These are phyloP conservation scores for Lumnitzera racemosa DNA, from an alignment of 345 rosid species.

Conservation along the genomic window DNA sequence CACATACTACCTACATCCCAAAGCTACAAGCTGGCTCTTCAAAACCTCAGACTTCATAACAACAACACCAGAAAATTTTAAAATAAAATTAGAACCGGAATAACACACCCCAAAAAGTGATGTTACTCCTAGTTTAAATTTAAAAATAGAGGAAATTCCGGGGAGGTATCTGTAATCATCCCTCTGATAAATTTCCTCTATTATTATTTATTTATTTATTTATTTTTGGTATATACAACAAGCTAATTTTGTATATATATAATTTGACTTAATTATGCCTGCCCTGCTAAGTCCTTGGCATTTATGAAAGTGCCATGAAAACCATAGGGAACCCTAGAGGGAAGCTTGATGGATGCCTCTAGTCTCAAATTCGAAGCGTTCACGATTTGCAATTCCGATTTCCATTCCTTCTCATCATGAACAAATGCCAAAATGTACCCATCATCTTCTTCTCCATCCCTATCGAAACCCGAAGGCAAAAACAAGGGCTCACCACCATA, in stretches of 20 bases:
- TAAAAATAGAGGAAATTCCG: conserved; percentile 24
- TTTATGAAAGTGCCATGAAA: conserved; percentile 89
- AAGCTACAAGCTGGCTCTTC: conserved; percentile 45
- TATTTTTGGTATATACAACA: no score
- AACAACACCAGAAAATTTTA: conserved; percentile 1
- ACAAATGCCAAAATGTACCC: conserved; percentile 75
- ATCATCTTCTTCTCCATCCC: conserved; percentile 56
- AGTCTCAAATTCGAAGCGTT: conserved; percentile 53
- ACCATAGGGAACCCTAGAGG: conserved; percentile 92
- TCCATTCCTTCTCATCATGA: conserved; percentile 72
- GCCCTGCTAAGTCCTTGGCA: conserved; percentile 52
- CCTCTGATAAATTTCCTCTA: conserved; percentile 36
- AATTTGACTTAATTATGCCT: conserved; percentile 26
- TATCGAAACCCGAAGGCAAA: conserved; percentile 30
- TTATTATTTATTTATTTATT: background rate
- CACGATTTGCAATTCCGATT: conserved; percentile 78
- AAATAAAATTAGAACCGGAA: background rate
- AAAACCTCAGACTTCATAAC: background rate
- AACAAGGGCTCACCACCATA: conserved; percentile 93
- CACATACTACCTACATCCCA: conserved; percentile 21
- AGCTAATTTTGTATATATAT: no score
- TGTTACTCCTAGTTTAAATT: conserved; percentile 2
- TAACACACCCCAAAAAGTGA: conserved; percentile 2
- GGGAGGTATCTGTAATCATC: conserved; percentile 35
- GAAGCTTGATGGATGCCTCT: conserved; percentile 69